Evolutionary conservation across 768 basidiomycete species (phyloP), one percentile per base, ranked within the genome.

Genomic region (Suillus decipiens): DNA sequence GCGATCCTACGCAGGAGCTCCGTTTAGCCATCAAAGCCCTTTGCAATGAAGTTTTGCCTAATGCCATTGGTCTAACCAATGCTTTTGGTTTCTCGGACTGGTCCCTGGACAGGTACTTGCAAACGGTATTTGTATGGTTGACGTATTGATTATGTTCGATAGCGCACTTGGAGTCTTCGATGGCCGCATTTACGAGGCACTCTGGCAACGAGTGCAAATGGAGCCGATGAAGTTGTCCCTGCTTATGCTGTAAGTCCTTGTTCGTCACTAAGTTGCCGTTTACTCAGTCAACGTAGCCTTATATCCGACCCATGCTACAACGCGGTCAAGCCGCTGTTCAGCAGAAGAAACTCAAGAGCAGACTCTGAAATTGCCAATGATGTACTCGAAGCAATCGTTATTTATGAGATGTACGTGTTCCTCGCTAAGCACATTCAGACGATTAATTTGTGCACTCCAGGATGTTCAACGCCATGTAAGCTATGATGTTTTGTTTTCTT

Each of bases 71-170:
- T 0, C 75, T 92, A 60, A 86, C 81, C 6, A 90, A 93, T 70
- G 85, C 88, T 3, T 91, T 93, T 70, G 87, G 85, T 0, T 89
- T 90, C 67, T 80, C 84, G 0, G 89, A 92, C 68, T 92, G 88
- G 87, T 85, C 90, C 59, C 75, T 92, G 17, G 83, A 90, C 66
- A 89, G 87, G 86, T 86, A 56, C 17, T 78, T 69, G 10, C 63
- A 51, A 31, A 34, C 9, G 1, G 10, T 57, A 11, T 7, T 0
- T 54, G 15, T 33, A n/a, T 41, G 19, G 4, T 37, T 45, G 34
- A 33, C 4, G 34, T 1, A 22, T 31, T 61, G 19, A 60, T 50
- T 6, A 14, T 3, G 19, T 60, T 57, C 45, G 19, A 61, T 41
- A 89, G 88, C 71, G 85, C 87, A 0, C 74, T 90, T 24, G 89